Percentiles rank a stretch among this genome's conserved stretches.
Conservation (phyloP, 73 alveolate species). For the Paramecium primaurelia region DNA sequence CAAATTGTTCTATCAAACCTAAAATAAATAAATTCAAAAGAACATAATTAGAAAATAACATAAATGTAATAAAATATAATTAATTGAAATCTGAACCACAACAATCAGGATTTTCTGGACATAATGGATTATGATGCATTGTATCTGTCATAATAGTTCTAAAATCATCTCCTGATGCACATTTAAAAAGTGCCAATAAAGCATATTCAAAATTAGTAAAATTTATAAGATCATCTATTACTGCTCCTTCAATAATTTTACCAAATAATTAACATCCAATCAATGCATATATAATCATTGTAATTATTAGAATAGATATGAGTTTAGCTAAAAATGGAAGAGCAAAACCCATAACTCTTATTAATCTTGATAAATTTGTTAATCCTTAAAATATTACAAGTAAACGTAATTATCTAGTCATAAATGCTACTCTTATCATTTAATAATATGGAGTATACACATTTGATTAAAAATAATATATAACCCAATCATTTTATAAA, state of each 20-base stretch:
- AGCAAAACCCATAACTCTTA: slow-evolving; percentile 23
- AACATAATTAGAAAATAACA: neutral
- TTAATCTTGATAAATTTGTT: neutral
- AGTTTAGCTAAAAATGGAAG: neutral
- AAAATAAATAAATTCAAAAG: slow-evolving; percentile 20
- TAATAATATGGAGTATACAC: neutral
- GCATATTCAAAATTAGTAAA: neutral
- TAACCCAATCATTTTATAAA: neutral
- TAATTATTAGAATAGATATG: neutral
- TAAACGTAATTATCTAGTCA: neutral
- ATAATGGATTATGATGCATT: slow-evolving; percentile 6
- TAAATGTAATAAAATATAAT: neutral
- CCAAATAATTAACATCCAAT: slow-evolving; percentile 17
- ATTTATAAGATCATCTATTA: neutral
- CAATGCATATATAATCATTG: neutral
- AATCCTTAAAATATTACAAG: neutral
- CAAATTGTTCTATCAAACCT: slow-evolving; percentile 35
- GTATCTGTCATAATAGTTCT: slow-evolving; percentile 40
- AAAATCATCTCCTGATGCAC: slow-evolving; percentile 5
- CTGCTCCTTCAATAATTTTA: neutral
- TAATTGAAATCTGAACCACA: neutral
- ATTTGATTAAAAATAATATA: neutral
- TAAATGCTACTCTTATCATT: neutral
- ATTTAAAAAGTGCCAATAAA: neutral
- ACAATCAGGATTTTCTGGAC: neutral